Evolutionary conservation across 441 rosid species (phyloP).

Genomic region (Erodium trifolium): DNA sequence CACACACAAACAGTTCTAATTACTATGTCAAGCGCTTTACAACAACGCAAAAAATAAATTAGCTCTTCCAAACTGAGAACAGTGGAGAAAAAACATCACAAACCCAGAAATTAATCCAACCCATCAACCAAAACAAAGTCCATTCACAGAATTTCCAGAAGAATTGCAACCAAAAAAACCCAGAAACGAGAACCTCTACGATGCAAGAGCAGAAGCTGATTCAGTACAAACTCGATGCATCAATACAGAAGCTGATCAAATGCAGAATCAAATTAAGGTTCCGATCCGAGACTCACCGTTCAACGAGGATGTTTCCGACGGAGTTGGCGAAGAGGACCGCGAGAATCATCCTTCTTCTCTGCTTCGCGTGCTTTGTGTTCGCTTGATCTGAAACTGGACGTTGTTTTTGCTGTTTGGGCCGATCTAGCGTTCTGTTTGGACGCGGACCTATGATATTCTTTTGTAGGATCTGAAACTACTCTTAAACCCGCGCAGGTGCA

Average conservation of each 20-base stretch:
- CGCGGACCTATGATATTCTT: not conserved
- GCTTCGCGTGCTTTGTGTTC: not conserved
- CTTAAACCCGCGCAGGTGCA: too few species aligned
- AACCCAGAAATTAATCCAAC: not conserved
- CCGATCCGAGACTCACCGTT: constrained; percentile 39
- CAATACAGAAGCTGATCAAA: not conserved
- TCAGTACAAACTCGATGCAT: not conserved
- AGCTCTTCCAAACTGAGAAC: not conserved
- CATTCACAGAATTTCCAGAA: not conserved
- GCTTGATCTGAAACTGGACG: not conserved
- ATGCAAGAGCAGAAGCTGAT: not conserved
- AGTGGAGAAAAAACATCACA: not conserved
- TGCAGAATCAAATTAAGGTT: not conserved
- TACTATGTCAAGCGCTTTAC: constrained; percentile 13
- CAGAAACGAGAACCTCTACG: not conserved
- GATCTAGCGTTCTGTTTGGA: not conserved
- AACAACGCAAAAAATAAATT: too few species aligned
- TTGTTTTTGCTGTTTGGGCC: not conserved
- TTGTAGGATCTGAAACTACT: not conserved
- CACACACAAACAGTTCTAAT: not conserved
- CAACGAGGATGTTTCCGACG: constrained; percentile 81
- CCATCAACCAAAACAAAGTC: not conserved
- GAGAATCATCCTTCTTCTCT: constrained; percentile 43
- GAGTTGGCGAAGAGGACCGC: constrained; percentile 75
- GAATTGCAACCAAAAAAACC: not conserved